Base-by-base conservation (phyloP, 2,329 filamentous ascomycete species). In the Fusarium sp. region DNA sequence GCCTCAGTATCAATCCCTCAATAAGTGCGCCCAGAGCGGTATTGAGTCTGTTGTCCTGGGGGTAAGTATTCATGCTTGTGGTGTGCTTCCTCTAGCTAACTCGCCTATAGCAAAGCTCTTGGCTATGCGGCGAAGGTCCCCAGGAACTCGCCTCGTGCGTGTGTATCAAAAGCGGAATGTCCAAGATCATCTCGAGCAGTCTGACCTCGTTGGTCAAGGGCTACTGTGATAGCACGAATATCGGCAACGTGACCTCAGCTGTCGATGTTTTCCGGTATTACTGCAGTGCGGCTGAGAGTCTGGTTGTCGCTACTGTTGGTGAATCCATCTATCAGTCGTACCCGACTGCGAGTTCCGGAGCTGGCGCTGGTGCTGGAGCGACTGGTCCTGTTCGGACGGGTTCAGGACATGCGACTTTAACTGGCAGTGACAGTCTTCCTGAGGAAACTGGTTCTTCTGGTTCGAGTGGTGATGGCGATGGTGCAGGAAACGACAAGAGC, bases 91-190 rank as follows among this genome's bases (percentile, higher is more conserved):
- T 24, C 11, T 17, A 11, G 11, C 69, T 71, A 22, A 75, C 20
- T 9, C 5, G 0, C 11, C 1, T 31, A 8, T 24, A 80, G 80
- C 80, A 81, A 80, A 79, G 74, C 3, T 75, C 76, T 14, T 77
- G 80, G n/a, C 60, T 84, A 31, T 89, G 87, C 51, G 85, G 84
- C 1, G 72, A 75, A 1, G 87, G 86, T 0, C 85, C 86, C 1
- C 81, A 86, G 69, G 85, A 84, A 11, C 79, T 89, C 3, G 87
- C 87, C 1, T 89, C 87, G 0, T 89, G 87, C 66, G 83, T 82
- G 6, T 90, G 88, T 65, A 70, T 89, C 62, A 88, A 89, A 70
- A 82, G 83, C 4, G 83, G 84, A 24, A 85, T 89, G 80, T 82
- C 82, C 2, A 79, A 78, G n/a, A 73, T 77, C 1, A 79, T 88